phyloP scores from a whole-genome alignment of 129 eudicot species.

The Flaveria robusta region DNA sequence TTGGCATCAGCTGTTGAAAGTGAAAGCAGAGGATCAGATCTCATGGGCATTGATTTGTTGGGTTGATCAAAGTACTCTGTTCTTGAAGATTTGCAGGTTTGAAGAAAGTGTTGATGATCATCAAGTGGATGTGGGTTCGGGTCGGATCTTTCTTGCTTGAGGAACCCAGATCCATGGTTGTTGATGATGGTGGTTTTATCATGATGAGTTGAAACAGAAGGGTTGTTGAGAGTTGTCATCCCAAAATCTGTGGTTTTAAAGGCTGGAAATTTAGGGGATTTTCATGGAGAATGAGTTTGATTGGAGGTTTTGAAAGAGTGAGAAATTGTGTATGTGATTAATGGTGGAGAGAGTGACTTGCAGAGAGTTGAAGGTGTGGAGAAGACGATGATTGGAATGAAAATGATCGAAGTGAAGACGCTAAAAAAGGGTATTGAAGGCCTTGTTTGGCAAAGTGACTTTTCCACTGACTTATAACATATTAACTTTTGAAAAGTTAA shows the following conservation, averaged over 20 bases:
- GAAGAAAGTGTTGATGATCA: constrained; percentile 35
- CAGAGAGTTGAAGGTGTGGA: constrained; percentile 34
- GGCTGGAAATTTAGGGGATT: constrained; percentile 20
- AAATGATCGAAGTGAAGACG: constrained; percentile 8
- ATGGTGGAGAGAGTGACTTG: constrained; percentile 15
- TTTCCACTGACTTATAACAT: too few species aligned
- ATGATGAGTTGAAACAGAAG: constrained; percentile 1
- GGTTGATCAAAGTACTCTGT: constrained; percentile 39
- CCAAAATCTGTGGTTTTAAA: constrained; percentile 61
- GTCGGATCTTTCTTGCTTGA: constrained; percentile 65
- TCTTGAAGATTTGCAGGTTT: constrained; percentile 41
- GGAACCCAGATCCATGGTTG: constrained; percentile 50
- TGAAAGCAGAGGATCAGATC: constrained; percentile 54
- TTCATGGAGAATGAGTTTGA: constrained; percentile 39
- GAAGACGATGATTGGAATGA: constrained; percentile 38
- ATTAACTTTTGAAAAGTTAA: too few species aligned
- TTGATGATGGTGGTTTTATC: constrained; percentile 15
- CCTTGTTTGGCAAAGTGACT: too few species aligned
- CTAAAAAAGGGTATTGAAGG: constrained; percentile 26
- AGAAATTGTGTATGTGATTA: background rate
- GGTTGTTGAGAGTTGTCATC: constrained; percentile 30
- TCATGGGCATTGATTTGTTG: constrained; percentile 34
- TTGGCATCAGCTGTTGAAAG: constrained; percentile 34
- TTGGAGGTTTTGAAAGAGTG: constrained; percentile 23
- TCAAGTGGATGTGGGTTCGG: background rate